Conservation (phyloP, 1,284 basidiomycete genomes). For the Porodaedalea pini region DNA sequence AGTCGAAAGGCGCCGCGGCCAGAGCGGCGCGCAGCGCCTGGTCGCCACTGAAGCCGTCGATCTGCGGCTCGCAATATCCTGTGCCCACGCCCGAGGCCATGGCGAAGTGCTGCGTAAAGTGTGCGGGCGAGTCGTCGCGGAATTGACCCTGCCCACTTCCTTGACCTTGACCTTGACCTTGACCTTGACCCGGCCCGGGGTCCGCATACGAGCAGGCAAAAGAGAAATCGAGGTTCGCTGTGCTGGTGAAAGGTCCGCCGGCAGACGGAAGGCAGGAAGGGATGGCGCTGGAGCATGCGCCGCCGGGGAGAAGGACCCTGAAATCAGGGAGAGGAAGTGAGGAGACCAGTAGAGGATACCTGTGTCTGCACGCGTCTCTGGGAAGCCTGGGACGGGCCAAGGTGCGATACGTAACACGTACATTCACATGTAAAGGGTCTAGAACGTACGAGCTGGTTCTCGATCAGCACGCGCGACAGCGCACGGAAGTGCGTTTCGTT, state of each 20-base stretch:
- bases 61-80: background rate
- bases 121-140: background rate
- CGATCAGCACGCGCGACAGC: constrained; percentile 47
- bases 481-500: constrained; percentile 54
- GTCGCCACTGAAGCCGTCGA: background rate
- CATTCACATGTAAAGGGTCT: background rate
- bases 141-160: background rate
- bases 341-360: constrained; percentile 55
- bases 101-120: too few species aligned
- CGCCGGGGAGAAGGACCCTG: constrained; percentile 27
- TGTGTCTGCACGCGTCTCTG: constrained; percentile 42
- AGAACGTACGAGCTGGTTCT: constrained; percentile 47
- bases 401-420: constrained; percentile 37
- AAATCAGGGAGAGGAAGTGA: constrained; percentile 59
- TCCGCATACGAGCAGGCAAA: constrained; percentile 17
- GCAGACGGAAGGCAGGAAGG: constrained; percentile 12
- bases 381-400: constrained; percentile 37
- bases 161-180: background rate
- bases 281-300: constrained; percentile 1
- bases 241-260: background rate
- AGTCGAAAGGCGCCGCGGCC: constrained; percentile 10
- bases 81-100: too few species aligned
- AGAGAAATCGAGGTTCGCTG: background rate
- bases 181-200: background rate
- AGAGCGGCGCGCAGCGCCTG: constrained; percentile 5